These are phyloP conservation scores for Leptographium lundbergii DNA, from an alignment of 2,329 filamentous ascomycete species.

Conservation along the genomic window DNA sequence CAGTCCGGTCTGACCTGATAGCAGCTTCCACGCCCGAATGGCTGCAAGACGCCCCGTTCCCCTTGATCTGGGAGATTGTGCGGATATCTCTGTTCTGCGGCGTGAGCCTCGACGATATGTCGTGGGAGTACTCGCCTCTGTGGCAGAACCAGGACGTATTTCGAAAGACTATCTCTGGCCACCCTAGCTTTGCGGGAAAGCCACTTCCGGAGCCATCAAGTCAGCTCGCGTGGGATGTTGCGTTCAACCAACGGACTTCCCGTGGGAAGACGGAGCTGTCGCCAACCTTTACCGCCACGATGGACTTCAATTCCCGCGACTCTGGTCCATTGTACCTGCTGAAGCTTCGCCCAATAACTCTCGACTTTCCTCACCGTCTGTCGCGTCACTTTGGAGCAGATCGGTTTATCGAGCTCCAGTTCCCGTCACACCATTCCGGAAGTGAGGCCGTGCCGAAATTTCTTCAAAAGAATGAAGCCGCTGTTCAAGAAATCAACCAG, in stretches of 20 bases:
- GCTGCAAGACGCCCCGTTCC: constrained; percentile 31
- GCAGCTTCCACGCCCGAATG: constrained; percentile 26
- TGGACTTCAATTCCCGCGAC: constrained; percentile 24
- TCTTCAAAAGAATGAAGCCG: constrained; percentile 19
- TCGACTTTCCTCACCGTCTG: constrained; percentile 39
- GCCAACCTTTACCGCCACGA: constrained; percentile 29
- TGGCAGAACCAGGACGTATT: constrained; percentile 33
- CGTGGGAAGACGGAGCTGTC: constrained; percentile 21
- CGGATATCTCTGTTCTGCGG: constrained; percentile 33
- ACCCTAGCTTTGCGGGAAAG: constrained; percentile 29
- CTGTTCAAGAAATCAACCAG: constrained; percentile 21
- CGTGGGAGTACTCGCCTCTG: constrained; percentile 23
- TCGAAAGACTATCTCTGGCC: constrained; percentile 25
- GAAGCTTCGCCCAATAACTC: constrained; percentile 31
- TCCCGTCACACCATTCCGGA: constrained; percentile 29
- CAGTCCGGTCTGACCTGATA: not conserved
- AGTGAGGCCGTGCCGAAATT: constrained; percentile 13
- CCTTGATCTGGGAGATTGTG: constrained; percentile 39
- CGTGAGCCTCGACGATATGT: constrained; percentile 24
- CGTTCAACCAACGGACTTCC: constrained; percentile 13
- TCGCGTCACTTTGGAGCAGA: constrained; percentile 43
- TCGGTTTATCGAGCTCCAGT: constrained; percentile 41
- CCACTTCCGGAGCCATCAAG: constrained; percentile 34
- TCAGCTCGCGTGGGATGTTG: constrained; percentile 31
- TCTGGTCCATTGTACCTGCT: constrained; percentile 31